Percentiles rank a stretch among this genome's conserved stretches.
phyloP scores from a whole-genome alignment of 2,329 filamentous ascomycete species.

The Colletotrichum brevisporum region DNA sequence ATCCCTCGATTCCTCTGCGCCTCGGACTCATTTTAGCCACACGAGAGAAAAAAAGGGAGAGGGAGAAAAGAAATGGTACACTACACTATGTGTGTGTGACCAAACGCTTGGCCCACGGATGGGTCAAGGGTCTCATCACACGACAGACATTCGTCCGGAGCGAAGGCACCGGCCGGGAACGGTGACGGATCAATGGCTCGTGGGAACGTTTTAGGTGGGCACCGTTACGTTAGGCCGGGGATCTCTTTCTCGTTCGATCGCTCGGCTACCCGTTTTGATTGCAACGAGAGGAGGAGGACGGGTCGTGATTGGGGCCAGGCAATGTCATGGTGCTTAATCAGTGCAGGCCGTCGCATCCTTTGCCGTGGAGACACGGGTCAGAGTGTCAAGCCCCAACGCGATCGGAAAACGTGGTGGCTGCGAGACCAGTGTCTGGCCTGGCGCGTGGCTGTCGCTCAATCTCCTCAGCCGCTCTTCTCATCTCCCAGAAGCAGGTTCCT shows the following conservation, averaged over 20 bases:
- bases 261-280: slow-evolving; percentile 21
- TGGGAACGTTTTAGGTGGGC: slow-evolving; percentile 13
- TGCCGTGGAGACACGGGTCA: neutral
- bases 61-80: neutral
- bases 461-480: neutral
- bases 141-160: slow-evolving; percentile 19
- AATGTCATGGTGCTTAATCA: slow-evolving; percentile 37
- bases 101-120: slow-evolving; percentile 11
- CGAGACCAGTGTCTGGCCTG: slow-evolving; percentile 10
- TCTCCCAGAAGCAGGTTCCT: slow-evolving; percentile 33
- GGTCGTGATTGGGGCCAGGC: slow-evolving; percentile 19
- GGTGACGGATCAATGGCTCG: slow-evolving; percentile 11
- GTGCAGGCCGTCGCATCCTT: neutral
- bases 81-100: slow-evolving; percentile 5
- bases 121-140: slow-evolving; percentile 21
- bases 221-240: slow-evolving; percentile 29
- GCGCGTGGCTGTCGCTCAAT: slow-evolving; percentile 26
- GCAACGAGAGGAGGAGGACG: neutral
- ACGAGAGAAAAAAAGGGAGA: neutral
- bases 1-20: slow-evolving; percentile 4
- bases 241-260: slow-evolving; percentile 14
- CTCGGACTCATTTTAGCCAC: slow-evolving; percentile 3
- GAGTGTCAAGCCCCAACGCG: slow-evolving; percentile 5
- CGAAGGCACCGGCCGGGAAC: slow-evolving; percentile 24
- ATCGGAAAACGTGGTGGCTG: slow-evolving; percentile 33